Evolutionary conservation across 1,284 basidiomycete genomes (phyloP).

Genomic region (Mycena citricolor): DNA sequence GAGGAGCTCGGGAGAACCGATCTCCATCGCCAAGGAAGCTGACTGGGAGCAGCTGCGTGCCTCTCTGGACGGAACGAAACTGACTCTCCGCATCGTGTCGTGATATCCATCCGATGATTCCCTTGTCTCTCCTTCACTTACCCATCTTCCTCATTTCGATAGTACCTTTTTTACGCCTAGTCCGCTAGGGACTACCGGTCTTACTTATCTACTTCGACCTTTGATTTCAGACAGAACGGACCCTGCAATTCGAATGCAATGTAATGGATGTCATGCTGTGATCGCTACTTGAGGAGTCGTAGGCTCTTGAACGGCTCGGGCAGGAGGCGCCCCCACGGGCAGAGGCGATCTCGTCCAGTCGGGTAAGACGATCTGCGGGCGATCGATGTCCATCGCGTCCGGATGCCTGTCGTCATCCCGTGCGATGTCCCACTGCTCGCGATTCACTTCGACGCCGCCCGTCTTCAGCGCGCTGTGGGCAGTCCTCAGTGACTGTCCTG

Average conservation of each 20-base stretch:
- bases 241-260: too few relatives aligned
- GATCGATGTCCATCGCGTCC: constrained; percentile 38
- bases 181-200: too few relatives aligned
- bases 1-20: constrained; percentile 29
- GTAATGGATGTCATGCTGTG: constrained; percentile 14
- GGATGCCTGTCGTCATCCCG: constrained; percentile 40
- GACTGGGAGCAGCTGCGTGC: constrained; percentile 42
- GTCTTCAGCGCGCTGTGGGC: constrained; percentile 66
- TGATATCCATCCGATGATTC: constrained; percentile 23
- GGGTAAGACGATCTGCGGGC: constrained; percentile 51
- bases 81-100: constrained; percentile 40
- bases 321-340: constrained; percentile 58
- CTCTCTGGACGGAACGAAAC: constrained; percentile 35
- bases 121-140: constrained; percentile 15
- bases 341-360: constrained; percentile 78
- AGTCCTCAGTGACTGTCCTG: constrained; percentile 9
- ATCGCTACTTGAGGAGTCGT: constrained; percentile 13
- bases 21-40: constrained; percentile 38
- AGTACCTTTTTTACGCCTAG: neutral
- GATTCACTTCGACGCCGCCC: constrained; percentile 74
- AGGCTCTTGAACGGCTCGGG: neutral
- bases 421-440: constrained; percentile 81
- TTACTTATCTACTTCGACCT: neutral
- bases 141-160: constrained; percentile 9
- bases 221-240: too few relatives aligned